Percentiles rank a stretch among this genome's conserved stretches.
phyloP scores from a whole-genome alignment of 2,329 filamentous ascomycete species.

The Colletotrichum sp. region DNA sequence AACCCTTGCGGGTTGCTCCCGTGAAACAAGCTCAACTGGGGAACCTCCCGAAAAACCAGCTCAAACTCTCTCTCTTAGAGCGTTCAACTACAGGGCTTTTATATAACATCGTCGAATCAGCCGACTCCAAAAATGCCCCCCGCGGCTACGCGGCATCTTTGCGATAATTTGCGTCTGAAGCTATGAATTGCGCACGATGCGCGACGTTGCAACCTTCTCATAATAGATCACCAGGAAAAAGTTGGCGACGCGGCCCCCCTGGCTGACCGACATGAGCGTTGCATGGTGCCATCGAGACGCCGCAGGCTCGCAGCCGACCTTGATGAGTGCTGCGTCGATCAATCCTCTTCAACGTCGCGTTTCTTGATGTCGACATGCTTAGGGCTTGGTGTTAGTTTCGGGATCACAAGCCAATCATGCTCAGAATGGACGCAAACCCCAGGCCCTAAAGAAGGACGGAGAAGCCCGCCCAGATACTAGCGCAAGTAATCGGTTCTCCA shows the following conservation, averaged over 20 bases:
- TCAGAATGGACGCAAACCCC: neutral
- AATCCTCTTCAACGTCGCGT: neutral
- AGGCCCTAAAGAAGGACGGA: neutral
- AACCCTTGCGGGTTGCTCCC: conserved; percentile 6
- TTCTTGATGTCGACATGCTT: neutral
- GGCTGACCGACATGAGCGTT: neutral
- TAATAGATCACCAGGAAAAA: neutral
- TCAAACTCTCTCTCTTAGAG: conserved; percentile 1
- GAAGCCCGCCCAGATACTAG: neutral
- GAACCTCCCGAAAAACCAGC: neutral
- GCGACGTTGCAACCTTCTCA: neutral
- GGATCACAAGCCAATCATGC: neutral
- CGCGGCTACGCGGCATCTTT: neutral
- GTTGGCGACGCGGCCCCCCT: neutral
- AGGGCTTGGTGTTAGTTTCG: neutral
- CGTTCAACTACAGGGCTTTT: neutral
- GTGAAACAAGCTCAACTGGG: neutral
- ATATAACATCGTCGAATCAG: neutral
- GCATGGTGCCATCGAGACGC: neutral
- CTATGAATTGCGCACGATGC: neutral
- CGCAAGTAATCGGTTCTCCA: neutral
- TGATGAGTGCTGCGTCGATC: conserved; percentile 2
- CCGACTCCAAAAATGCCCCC: neutral
- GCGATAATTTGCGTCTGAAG: neutral
- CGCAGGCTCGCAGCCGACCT: neutral